Percentiles rank a stretch among this genome's conserved stretches.
These are phyloP conservation scores for Neospora caninum DNA, from an alignment of 169 alveolate species.

Conservation along the genomic window DNA sequence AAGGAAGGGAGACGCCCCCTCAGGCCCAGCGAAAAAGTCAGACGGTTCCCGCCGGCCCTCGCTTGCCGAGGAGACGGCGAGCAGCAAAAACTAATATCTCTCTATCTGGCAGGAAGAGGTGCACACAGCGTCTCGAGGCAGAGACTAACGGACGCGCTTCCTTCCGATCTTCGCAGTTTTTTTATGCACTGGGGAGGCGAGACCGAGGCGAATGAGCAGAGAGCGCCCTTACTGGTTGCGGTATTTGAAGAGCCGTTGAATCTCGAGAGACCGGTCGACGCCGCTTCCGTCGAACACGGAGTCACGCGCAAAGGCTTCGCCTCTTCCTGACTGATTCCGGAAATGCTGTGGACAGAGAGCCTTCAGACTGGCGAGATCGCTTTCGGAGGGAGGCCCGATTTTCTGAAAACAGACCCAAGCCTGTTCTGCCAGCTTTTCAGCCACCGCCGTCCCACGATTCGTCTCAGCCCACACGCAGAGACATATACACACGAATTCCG, in stretches of 20 bases:
- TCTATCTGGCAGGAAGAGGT: too few relatives aligned
- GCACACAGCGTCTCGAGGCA: too few relatives aligned
- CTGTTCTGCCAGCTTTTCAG: too few relatives aligned
- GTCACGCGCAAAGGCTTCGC: neutral
- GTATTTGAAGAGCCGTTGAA: conserved; percentile 14
- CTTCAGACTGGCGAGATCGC: conserved; percentile 13
- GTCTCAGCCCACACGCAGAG: neutral
- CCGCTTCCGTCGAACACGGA: neutral
- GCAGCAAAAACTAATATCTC: too few relatives aligned
- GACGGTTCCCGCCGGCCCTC: too few relatives aligned
- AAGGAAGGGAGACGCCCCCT: neutral
- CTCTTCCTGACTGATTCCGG: neutral
- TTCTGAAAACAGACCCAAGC: neutral
- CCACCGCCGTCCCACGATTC: too few relatives aligned
- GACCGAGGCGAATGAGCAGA: too few relatives aligned
- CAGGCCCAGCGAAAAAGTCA: neutral
- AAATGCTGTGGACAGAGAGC: neutral
- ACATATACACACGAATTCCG: neutral
- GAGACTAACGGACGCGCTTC: too few relatives aligned
- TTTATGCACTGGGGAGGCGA: too few relatives aligned
- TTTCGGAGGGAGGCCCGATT: conserved; percentile 8
- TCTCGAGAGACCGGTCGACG: neutral
- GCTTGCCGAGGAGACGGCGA: too few relatives aligned
- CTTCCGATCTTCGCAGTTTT: too few relatives aligned
- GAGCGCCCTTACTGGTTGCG: conserved; percentile 4